Base-by-base conservation (phyloP, 345 rosid genomes). In the Linum lewisii region DNA sequence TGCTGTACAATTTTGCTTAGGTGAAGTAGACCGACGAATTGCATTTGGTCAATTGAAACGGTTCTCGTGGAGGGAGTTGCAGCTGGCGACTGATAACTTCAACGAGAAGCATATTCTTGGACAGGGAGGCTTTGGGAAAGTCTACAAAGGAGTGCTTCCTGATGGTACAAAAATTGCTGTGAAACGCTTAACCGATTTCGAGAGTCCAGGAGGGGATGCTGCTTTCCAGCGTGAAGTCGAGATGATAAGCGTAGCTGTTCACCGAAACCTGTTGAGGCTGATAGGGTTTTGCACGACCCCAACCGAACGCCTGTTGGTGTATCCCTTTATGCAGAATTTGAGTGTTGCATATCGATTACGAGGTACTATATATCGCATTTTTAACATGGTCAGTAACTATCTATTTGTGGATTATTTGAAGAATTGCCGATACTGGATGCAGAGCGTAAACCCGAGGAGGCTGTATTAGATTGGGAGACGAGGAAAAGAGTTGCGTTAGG, bases 211-310 rank as follows among this genome's bases (percentile, higher is more conserved):
- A 19, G 98, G 96, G 57, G 98, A 92, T 60, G 84, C 86, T 20
- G 93, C 96, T 64, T 92, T 88, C 80, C 93, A 86, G 62, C 84
- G 98, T 34, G 96, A 92, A 80, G 98, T 92, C 21, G 95, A 88
- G 82, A 84, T 92, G 98, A 92, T 86, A 69, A 88, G 95, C 57
- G 93, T 92, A 64, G 98, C 98, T 54, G 98, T 92, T 61, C 98
- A 92, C 63, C 82, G 77, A 77, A 92, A 92, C 68, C 84, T 92
- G 21, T 75, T 88, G 54, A 81, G 93, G 58, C 75, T 92, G 56
- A 92, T 92, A 61, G 98, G 96, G 19, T 92, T 92, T 68, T 92
- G 98, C 75, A 88, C 98, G 29, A 92, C 95, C 1, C 85, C 83
- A 62, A 88, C 93, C 4, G 98, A 92, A 63, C 93, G 96, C 34